These are phyloP conservation scores for Oryza rufipogon DNA, from an alignment of 176 grass and related monocot genomes.

Conservation along the genomic window DNA sequence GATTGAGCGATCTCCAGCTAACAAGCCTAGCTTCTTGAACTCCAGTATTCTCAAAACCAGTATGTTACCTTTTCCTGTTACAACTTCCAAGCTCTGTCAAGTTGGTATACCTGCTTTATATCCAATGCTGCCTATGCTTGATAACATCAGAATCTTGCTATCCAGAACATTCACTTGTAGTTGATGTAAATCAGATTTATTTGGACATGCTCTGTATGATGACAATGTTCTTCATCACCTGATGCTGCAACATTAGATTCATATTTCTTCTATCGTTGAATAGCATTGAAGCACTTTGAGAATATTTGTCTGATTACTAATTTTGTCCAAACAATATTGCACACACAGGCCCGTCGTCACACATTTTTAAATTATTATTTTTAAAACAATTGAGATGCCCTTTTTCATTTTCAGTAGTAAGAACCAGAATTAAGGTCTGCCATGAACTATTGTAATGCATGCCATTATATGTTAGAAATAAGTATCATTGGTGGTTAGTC, in stretches of 20 bases:
- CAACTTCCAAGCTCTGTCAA: not conserved
- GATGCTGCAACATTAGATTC: not conserved
- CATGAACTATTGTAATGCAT: not conserved
- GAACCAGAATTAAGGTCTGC: not conserved
- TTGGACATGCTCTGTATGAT: not conserved
- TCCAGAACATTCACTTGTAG: not conserved
- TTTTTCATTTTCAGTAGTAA: conserved; percentile 5
- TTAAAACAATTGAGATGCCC: not conserved
- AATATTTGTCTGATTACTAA: not conserved
- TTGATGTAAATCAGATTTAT: conserved; percentile 1
- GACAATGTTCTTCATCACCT: not conserved
- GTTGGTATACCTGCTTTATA: not conserved
- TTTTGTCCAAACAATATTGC: not conserved
- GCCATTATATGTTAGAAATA: not conserved
- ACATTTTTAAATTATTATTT: not conserved
- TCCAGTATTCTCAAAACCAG: conserved; percentile 45
- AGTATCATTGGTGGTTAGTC: not conserved
- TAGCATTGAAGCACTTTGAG: not conserved
- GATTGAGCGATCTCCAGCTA: conserved; percentile 55
- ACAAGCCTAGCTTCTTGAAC: conserved; percentile 53
- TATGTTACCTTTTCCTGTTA: conserved; percentile 23
- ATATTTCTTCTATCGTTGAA: not conserved
- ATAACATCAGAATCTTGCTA: not conserved
- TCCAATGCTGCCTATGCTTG: not conserved
- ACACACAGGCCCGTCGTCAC: not conserved